Evolutionary conservation across 1,284 basidiomycete species (phyloP).

Genomic region (Wallemia mellicola): DNA sequence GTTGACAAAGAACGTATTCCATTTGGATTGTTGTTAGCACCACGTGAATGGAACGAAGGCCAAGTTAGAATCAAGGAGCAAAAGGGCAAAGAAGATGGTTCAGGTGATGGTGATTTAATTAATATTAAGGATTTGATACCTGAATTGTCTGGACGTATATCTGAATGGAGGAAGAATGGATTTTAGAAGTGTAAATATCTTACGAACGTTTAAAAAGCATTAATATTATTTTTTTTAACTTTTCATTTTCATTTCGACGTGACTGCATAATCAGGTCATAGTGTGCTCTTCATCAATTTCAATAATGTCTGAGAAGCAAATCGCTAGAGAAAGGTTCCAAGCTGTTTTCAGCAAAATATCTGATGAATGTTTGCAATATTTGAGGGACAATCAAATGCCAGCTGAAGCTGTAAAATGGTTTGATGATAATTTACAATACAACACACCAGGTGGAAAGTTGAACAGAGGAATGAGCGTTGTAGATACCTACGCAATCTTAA

Average conservation of each 20-base stretch:
- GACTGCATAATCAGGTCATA: neutral
- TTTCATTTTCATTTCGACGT: neutral
- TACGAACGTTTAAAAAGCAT: neutral
- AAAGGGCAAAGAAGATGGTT: constrained; percentile 31
- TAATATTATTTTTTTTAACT: neutral
- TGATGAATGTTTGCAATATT: constrained; percentile 28
- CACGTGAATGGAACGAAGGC: constrained; percentile 52
- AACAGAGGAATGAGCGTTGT: constrained; percentile 86
- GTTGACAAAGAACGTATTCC: constrained; percentile 79
- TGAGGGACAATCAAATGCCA: constrained; percentile 43
- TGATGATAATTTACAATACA: constrained; percentile 68
- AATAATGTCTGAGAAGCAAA: constrained; percentile 9
- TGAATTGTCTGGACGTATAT: constrained; percentile 23
- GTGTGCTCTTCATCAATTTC: neutral
- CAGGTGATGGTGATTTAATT: constrained; percentile 26
- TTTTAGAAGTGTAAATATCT: neutral
- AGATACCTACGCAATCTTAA: constrained; percentile 70
- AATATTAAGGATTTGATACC: constrained; percentile 33
- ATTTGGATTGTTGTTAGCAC: constrained; percentile 68
- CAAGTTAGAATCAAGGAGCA: constrained; percentile 79
- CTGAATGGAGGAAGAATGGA: neutral
- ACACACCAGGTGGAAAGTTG: constrained; percentile 77
- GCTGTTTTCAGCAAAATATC: constrained; percentile 24
- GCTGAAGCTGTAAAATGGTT: constrained; percentile 54
- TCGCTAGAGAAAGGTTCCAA: constrained; percentile 17